phyloP scores from a whole-genome alignment of 2,329 filamentous ascomycete species.

The Madurella mycetomatis region DNA sequence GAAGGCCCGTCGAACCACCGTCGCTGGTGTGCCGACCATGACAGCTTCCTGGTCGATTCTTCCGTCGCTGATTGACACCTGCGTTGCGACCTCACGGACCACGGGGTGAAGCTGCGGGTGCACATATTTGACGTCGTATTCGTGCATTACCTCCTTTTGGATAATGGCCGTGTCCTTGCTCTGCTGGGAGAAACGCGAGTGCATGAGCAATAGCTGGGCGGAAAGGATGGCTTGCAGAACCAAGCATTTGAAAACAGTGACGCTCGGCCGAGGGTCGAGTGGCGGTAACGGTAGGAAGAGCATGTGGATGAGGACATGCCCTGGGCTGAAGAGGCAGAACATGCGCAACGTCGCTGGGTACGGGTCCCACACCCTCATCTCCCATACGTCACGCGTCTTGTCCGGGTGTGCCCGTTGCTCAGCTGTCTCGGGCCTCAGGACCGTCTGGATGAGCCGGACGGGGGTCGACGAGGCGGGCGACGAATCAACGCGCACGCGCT shows the following conservation, averaged over 20 bases:
- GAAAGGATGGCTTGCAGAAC: slow-evolving; percentile 71
- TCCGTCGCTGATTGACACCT: slow-evolving; percentile 55
- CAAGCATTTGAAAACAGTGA: slow-evolving; percentile 81
- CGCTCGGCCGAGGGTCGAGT: slow-evolving; percentile 74
- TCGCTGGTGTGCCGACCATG: slow-evolving; percentile 50
- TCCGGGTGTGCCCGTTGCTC: slow-evolving; percentile 81
- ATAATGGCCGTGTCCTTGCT: slow-evolving; percentile 79
- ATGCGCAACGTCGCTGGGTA: slow-evolving; percentile 75
- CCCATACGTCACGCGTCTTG: slow-evolving; percentile 84
- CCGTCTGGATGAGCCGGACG: slow-evolving; percentile 64
- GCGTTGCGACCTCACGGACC: slow-evolving; percentile 73
- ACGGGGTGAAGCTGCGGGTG: slow-evolving; percentile 81
- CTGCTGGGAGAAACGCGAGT: slow-evolving; percentile 74
- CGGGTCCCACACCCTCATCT: slow-evolving; percentile 90
- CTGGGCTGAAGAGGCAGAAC: slow-evolving; percentile 88
- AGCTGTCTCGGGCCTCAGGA: slow-evolving; percentile 66
- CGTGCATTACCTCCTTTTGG: slow-evolving; percentile 86
- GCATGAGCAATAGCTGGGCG: slow-evolving; percentile 68
- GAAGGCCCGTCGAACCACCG: slow-evolving; percentile 69
- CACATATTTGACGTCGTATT: slow-evolving; percentile 95
- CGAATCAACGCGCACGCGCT: slow-evolving; percentile 82
- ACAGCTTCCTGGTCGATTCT: slow-evolving; percentile 43
- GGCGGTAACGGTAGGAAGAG: slow-evolving; percentile 75
- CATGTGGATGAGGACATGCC: slow-evolving; percentile 87
- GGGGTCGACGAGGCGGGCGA: slow-evolving; percentile 75